Percentiles rank a stretch among this genome's conserved stretches.
phyloP scores from a whole-genome alignment of 73 alveolate genomes.

The Tetrahymena borealis region DNA sequence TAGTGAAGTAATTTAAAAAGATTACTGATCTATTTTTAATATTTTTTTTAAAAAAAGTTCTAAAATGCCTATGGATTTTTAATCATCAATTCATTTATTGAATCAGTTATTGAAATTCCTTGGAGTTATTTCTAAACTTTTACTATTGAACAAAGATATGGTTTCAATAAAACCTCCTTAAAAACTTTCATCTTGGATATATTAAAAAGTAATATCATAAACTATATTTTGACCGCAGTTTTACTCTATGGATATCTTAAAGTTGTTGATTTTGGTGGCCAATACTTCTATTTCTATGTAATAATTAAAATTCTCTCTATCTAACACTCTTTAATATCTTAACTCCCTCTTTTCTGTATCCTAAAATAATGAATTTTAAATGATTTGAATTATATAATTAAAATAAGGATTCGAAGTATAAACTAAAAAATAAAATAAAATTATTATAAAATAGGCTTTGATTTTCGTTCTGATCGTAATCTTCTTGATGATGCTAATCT shows the following conservation, averaged over 20 bases:
- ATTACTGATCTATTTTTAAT: neutral
- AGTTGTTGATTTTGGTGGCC: slow-evolving; percentile 77
- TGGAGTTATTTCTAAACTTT: slow-evolving; percentile 49
- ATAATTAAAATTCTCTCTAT: too few relatives aligned
- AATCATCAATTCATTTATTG: neutral
- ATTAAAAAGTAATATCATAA: slow-evolving; percentile 46
- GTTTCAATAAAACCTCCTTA: slow-evolving; percentile 52
- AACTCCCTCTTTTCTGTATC: too few relatives aligned
- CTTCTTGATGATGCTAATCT: slow-evolving; percentile 56
- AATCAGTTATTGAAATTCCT: slow-evolving; percentile 24
- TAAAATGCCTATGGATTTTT: neutral
- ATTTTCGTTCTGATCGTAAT: slow-evolving; percentile 47
- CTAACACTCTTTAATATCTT: too few relatives aligned
- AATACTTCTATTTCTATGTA: slow-evolving; percentile 57
- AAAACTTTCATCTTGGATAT: slow-evolving; percentile 53
- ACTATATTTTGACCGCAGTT: slow-evolving; percentile 35
- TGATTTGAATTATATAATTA: too few relatives aligned
- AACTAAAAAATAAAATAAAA: neutral
- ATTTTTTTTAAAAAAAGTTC: neutral
- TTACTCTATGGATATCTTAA: slow-evolving; percentile 42
- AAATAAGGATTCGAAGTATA: too few relatives aligned
- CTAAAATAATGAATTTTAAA: too few relatives aligned
- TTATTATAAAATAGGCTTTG: slow-evolving; percentile 11
- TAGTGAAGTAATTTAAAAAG: neutral
- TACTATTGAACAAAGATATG: slow-evolving; percentile 60